Evolutionary conservation across 2,329 filamentous ascomycete genomes (phyloP).

Genomic region (Colletotrichum lupini): DNA sequence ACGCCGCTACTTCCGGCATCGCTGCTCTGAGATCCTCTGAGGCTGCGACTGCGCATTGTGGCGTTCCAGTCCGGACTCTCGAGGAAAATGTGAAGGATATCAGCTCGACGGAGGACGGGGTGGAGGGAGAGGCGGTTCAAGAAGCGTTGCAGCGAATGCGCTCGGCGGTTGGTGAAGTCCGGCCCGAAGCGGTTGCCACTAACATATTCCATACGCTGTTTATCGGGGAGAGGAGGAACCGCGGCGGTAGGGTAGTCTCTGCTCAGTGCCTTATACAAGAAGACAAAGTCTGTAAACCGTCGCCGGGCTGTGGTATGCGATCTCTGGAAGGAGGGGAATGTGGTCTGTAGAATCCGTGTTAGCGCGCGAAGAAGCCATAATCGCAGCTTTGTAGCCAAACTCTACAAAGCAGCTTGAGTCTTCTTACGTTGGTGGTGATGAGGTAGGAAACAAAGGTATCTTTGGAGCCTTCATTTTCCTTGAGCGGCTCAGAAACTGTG

Average conservation of each 20-base stretch:
- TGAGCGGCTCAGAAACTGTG: conserved; percentile 83
- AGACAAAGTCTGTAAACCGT: conserved; percentile 97
- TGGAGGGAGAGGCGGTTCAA: conserved; percentile 87
- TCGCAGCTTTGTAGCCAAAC: not conserved
- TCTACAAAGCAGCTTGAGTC: conserved; percentile 12
- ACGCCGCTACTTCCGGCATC: conserved; percentile 72
- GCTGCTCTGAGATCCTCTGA: conserved; percentile 67
- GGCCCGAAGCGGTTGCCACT: conserved; percentile 93
- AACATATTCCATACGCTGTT: conserved; percentile 99
- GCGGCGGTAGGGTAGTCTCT: conserved; percentile 92
- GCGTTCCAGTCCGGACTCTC: conserved; percentile 97
- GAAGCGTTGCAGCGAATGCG: conserved; percentile 92
- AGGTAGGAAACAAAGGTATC: conserved; percentile 97
- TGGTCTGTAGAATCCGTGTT: conserved; percentile 72
- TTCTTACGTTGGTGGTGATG: conserved; percentile 83
- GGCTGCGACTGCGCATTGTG: conserved; percentile 84
- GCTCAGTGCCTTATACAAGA: conserved; percentile 89
- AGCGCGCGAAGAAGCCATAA: conserved; percentile 6
- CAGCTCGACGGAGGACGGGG: conserved; percentile 85
- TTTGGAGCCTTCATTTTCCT: conserved; percentile 96
- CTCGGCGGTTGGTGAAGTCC: conserved; percentile 90
- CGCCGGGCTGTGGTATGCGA: conserved; percentile 82
- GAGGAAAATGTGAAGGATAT: conserved; percentile 88
- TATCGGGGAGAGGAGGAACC: conserved; percentile 94
- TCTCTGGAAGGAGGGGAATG: conserved; percentile 92